Evolutionary conservation across 371 early-diverging fungal genomes (phyloP), one percentile per base, ranked within the genome.

Genomic region (Cokeromyces recurvatus): DNA sequence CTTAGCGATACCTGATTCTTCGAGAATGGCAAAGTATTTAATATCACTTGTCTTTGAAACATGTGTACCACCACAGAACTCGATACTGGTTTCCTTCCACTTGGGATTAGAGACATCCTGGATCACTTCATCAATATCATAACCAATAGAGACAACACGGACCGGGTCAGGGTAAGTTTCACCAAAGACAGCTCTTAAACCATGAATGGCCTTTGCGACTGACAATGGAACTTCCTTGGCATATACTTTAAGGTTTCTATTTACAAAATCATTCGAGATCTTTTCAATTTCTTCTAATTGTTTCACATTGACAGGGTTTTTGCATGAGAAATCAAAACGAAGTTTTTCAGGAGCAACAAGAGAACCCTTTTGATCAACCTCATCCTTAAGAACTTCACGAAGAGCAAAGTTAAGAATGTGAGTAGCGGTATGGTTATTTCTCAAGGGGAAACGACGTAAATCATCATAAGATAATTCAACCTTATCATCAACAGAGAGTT

Each of bases 51-150:
- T 97, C 74, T 88, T 85, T 23, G 71, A 68, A 27, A 98, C 99
- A 62, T 99, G 99, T 59, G 98, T 98, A 57, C 99, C 99, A 64
- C 99, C 99, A 69, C 99, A 99, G 68, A 99, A 90, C 74, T 99
- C 99, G 44, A 95, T 80, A 39, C 92, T 90, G 56, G 83, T 78
- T 27, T 78, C 71, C 6, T 69, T 66, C 93, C 94, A 96, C 46
- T 85, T 77, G 32, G 79, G 78, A 57, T 94, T 90, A 29, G 77
- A 57, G 1, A 91, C 87, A 61, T 94, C 84, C 46, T 81, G 71
- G 23, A 94, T 74, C 38, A 99, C 77, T 35, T 93, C 92, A 54
- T 94, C 91, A 17, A 97, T 79, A 54, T 87, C 84, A 52, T 82
- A 84, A 20, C 96, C 93, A 59, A 98, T 82, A 9, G 94, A 87